These are phyloP conservation scores for Colletotrichum trifolii DNA, from an alignment of 2,329 filamentous ascomycete species.

Conservation along the genomic window DNA sequence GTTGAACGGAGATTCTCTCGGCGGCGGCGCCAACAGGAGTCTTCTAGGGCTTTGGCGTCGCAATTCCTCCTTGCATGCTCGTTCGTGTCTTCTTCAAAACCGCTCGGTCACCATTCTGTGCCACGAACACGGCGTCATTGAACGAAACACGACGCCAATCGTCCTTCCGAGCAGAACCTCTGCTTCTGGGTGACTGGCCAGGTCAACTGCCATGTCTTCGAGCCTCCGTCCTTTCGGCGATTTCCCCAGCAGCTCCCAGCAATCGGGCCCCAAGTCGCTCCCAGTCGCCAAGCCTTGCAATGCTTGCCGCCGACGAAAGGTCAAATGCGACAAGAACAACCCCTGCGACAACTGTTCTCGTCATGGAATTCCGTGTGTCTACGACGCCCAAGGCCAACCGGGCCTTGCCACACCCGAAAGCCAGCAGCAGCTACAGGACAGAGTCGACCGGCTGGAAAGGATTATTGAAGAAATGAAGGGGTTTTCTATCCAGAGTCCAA, in stretches of 20 bases:
- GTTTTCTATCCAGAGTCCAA: conserved; percentile 14
- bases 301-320: conserved; percentile 30
- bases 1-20: neutral
- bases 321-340: conserved; percentile 34
- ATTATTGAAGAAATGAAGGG: conserved; percentile 28
- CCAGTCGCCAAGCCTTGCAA: conserved; percentile 33
- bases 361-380: conserved; percentile 31
- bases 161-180: conserved; percentile 12
- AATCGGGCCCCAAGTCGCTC: neutral
- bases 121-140: neutral
- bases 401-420: conserved; percentile 14
- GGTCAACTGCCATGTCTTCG: conserved; percentile 12
- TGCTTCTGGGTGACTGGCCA: neutral
- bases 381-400: conserved; percentile 24
- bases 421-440: conserved; percentile 30
- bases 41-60: conserved; percentile 19
- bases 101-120: neutral
- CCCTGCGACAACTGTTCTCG: conserved; percentile 31
- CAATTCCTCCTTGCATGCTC: neutral
- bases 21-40: conserved; percentile 9
- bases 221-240: too few species aligned
- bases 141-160: neutral
- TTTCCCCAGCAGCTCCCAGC: too few species aligned
- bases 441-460: conserved; percentile 30
- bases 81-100: neutral